Base-by-base conservation (phyloP, 1,284 basidiomycete genomes). In the Moesziomyces sp. region DNA sequence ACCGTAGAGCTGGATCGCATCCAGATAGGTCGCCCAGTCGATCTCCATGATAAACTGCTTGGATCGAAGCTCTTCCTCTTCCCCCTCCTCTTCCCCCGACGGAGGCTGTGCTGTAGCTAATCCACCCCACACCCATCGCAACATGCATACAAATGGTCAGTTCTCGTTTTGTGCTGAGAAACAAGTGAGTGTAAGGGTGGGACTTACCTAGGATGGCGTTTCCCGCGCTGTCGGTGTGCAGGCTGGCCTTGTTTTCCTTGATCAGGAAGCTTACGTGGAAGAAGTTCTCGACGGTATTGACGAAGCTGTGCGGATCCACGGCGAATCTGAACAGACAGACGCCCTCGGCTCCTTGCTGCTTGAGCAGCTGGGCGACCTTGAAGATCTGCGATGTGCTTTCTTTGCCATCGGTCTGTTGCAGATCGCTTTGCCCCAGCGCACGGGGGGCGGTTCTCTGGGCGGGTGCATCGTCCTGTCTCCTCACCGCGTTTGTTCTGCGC, bases 241-340 rank as follows among this genome's bases (percentile, higher is more conserved):
- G 59, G 5, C 73, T 89, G 49, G 90, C 92, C 79, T 89, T 89
- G 14, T 91, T 92, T 76, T 96, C 93, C 47, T 92, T 88, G 51
- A 97, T 91, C 54, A 95, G 87, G 85, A 97, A 97, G 0, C 93
- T 94, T 2, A 96, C 87, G 78, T 96, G 93, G 83, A 97, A 97
- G 21, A 96, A 86, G 81, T 97, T 97, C 85, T 97, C 94, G 21
- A 97, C 92, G 0, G 93, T 93, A 83, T 97, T 94, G 0, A 91
- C 90, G 79, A 93, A 97, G 76, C 93, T 91, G 35, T 90, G 84
- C 8, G 94, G 94, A 78, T 97, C 94, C 66, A 95, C 86, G 49
- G 94, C 88, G 79, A 97, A 92, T 65, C 87, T 85, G 86, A 96
- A 95, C 84, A 96, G 78, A 82, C 94, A 93, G 51, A 92, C 87